Percentiles rank a stretch among this genome's conserved stretches.
Conservation (phyloP, 768 basidiomycete species). For the Brasilioporus rufonigricans region DNA sequence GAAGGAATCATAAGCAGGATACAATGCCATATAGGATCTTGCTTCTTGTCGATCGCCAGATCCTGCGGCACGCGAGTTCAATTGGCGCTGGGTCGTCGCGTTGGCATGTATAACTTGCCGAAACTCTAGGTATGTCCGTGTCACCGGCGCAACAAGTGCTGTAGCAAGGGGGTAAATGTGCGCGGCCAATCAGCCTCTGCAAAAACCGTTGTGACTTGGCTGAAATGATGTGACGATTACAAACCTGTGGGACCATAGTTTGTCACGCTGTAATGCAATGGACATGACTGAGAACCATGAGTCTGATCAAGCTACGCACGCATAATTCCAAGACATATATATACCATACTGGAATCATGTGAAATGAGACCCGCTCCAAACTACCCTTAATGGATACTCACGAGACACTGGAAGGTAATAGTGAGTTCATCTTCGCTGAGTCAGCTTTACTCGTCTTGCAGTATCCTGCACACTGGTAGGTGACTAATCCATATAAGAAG, state of each 20-base stretch:
- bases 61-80: constrained; percentile 2
- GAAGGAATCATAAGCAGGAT: constrained; percentile 38
- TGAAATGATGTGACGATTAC: background rate
- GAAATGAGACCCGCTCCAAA: too few relatives aligned
- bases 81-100: background rate
- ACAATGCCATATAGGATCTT: constrained; percentile 33
- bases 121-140: background rate
- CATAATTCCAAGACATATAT: background rate
- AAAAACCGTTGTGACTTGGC: background rate
- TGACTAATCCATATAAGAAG: constrained; percentile 37
- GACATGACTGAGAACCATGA: background rate
- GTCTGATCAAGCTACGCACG: background rate
- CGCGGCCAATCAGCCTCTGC: background rate
- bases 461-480: background rate
- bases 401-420: background rate
- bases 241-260: background rate
- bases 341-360: too few relatives aligned
- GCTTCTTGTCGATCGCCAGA: constrained; percentile 13
- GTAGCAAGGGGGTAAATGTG: background rate
- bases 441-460: background rate
- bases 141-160: background rate
- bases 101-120: background rate
- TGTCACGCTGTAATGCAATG: background rate
- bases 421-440: background rate
- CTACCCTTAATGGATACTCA: background rate